These are phyloP conservation scores for Cladobotryum protrusum DNA, from an alignment of 2,329 filamentous ascomycete species.

Conservation along the genomic window DNA sequence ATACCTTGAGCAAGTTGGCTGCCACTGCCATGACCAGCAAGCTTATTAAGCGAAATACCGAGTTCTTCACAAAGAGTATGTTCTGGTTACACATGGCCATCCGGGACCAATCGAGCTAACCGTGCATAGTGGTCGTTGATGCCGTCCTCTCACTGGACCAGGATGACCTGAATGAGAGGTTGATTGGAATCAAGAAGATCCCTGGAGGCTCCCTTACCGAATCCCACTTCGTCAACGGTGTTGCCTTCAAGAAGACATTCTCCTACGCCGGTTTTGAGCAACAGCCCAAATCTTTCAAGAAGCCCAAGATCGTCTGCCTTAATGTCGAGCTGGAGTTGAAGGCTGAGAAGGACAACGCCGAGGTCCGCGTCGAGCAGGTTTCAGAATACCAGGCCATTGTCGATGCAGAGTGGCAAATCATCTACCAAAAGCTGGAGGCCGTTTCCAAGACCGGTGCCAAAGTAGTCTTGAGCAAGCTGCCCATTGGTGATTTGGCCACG, in stretches of 20 bases:
- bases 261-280: slow-evolving; percentile 99
- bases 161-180: slow-evolving; percentile 92
- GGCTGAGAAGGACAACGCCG: slow-evolving; percentile 98
- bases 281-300: slow-evolving; percentile 89
- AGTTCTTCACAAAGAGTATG: slow-evolving; percentile 93
- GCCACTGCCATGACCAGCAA: slow-evolving; percentile 99
- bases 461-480: slow-evolving; percentile 93
- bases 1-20: slow-evolving; percentile 84
- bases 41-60: slow-evolving; percentile 93
- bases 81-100: not conserved
- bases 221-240: slow-evolving; percentile 93
- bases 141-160: slow-evolving; percentile 93
- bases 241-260: slow-evolving; percentile 99
- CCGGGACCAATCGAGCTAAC: slow-evolving; percentile 21
- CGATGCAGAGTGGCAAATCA: slow-evolving; percentile 99
- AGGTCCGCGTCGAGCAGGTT: slow-evolving; percentile 95
- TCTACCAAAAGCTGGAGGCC: slow-evolving; percentile 98
- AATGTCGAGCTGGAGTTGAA: slow-evolving; percentile 98
- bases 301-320: slow-evolving; percentile 94
- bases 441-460: slow-evolving; percentile 91
- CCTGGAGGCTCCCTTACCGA: slow-evolving; percentile 94
- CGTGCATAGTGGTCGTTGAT: slow-evolving; percentile 79
- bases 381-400: slow-evolving; percentile 99
- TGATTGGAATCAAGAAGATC: slow-evolving; percentile 98
- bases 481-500: slow-evolving; percentile 94